These are phyloP conservation scores for Pharnaceum exiguum DNA, from an alignment of 148 eudicot species.

Conservation along the genomic window DNA sequence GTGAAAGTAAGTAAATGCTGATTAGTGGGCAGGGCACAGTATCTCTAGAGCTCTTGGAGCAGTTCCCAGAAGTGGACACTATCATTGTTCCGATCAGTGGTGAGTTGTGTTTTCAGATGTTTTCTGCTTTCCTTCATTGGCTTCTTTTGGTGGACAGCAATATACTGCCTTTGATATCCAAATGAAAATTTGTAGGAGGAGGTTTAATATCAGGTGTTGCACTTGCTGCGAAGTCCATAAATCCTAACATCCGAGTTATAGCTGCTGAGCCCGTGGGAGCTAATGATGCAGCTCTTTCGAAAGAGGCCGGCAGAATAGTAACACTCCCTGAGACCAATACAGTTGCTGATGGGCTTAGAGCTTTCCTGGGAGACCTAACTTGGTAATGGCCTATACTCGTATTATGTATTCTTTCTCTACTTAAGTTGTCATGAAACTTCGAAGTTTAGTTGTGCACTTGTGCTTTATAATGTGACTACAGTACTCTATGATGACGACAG, in stretches of 20 bases:
- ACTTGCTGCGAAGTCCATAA: slow-evolving; percentile 88
- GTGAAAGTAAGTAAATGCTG: no score
- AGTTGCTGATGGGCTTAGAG: slow-evolving; percentile 93
- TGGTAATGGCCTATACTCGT: slow-evolving; percentile 45
- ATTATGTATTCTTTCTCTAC: no score
- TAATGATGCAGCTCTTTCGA: slow-evolving; percentile 85
- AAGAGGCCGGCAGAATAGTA: slow-evolving; percentile 57
- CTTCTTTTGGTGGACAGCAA: neutral
- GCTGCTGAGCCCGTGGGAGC: slow-evolving; percentile 99
- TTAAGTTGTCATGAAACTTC: no score
- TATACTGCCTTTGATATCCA: neutral
- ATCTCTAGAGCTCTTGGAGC: slow-evolving; percentile 85
- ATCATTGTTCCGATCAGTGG: slow-evolving; percentile 89
- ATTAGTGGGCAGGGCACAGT: slow-evolving; percentile 96
- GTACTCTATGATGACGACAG: no score
- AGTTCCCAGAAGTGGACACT: slow-evolving; percentile 81
- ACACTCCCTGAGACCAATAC: slow-evolving; percentile 66
- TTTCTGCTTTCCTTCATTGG: neutral
- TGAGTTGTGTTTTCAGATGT: slow-evolving; percentile 28
- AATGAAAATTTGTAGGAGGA: slow-evolving; percentile 53
- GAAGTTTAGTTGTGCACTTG: no score
- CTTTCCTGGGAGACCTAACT: slow-evolving; percentile 83
- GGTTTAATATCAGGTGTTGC: slow-evolving; percentile 95
- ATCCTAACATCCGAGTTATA: slow-evolving; percentile 63
- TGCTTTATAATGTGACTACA: no score